Evolutionary conservation across 495 filamentous ascomycete genomes (phyloP), one percentile per base, ranked within the genome.

Genomic region (Hyaloscypha finlandica): DNA sequence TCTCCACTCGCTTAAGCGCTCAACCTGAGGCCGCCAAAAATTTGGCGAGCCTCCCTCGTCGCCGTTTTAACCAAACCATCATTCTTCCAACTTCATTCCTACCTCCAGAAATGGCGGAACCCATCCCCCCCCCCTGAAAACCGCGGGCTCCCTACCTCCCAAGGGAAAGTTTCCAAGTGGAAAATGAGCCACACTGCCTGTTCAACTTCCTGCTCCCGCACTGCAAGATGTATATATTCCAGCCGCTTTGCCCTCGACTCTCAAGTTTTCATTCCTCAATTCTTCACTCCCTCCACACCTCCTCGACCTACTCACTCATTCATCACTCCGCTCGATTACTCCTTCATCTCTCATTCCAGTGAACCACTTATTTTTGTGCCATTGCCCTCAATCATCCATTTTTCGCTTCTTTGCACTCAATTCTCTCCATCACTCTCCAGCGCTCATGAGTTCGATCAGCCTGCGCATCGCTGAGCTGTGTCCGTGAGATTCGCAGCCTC

Each of bases 221-320:
- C 3, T 56, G 4, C 1, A 56, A 56, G 53, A 56, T 56, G 3
- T 56, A 56, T 56, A 56, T 56, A 56, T 16, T 56, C 53, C 53
- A 2, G 3, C 53, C 3, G 4, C 53, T 29, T 56, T 20, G 1
- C 3, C 53, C 22, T 56, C 22, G 22, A 16, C 53, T 20, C 4
- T 56, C 53, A 56, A 56, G 1, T 56, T 20, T 56, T 55, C 52
- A 56, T 20, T 56, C 53, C 4, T 56, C 3, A 11, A 11, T 56
- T 25, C 12, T 56, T 20, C 1, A 16, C 53, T 20, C 3, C 3
- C 53, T 56, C 3, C 3, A 9, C 3, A 56, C 12, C 22, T 56
- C 14, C 53, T 56, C 1, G 22, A 16, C 22, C 53, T 56, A 56
- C 53, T 19, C 3, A 16, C 4, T 16, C 4, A 16, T 25, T 16